Percentiles rank a stretch among this genome's conserved stretches.
These are phyloP conservation scores for Papilionanthe hybrid DNA, from an alignment of 116 monocot genomes.

Conservation along the genomic window DNA sequence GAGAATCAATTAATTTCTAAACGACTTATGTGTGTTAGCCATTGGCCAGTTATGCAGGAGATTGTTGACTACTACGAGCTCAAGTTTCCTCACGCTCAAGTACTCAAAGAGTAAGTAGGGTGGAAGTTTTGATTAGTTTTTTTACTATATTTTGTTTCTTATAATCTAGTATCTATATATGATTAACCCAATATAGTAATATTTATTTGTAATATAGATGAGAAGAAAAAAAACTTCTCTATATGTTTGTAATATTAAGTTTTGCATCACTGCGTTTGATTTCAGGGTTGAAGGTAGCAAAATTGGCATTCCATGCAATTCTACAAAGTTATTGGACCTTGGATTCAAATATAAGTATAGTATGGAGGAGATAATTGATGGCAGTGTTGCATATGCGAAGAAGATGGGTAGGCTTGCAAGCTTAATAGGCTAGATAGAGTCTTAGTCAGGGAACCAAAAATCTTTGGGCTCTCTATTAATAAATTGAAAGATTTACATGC, in stretches of 20 bases:
- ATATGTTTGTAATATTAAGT: no score
- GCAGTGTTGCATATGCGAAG: conserved; percentile 21
- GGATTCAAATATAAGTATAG: conserved; percentile 35
- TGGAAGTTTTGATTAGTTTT: no score
- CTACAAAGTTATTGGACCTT: conserved; percentile 26
- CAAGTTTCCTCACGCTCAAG: conserved; percentile 5
- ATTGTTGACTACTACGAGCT: conserved; percentile 15
- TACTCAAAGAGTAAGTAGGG: conserved; percentile 34
- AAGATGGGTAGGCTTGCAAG: background rate
- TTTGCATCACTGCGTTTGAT: background rate
- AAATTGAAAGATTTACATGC: no score
- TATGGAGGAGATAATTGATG: conserved; percentile 26
- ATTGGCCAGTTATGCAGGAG: conserved; percentile 20
- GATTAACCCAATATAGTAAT: no score
- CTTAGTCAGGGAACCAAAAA: no score
- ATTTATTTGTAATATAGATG: no score
- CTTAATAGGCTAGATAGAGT: no score
- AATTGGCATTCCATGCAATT: conserved; percentile 8
- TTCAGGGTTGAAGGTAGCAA: conserved; percentile 25
- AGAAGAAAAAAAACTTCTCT: no score
- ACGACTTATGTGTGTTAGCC: conserved; percentile 33
- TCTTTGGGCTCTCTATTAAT: no score
- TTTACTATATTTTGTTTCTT: no score
- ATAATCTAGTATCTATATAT: no score
- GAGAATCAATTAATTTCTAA: conserved; percentile 14